Conservation (phyloP, 352 stramenopile species). For the Peronospora farinosa region DNA sequence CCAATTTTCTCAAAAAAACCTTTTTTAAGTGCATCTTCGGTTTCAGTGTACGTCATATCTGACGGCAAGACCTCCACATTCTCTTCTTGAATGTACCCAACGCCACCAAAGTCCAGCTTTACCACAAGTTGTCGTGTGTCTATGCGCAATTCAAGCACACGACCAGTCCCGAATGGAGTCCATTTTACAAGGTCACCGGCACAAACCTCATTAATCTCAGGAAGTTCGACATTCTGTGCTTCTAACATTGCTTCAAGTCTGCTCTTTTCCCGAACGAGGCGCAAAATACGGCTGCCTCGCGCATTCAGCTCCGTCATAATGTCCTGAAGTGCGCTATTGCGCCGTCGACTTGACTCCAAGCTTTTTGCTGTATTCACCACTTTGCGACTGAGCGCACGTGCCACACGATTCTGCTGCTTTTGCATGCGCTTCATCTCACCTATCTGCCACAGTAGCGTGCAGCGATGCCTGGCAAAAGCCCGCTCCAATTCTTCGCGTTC, state of each 20-base stretch:
- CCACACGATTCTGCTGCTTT: slow-evolving; percentile 62
- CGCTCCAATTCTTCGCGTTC: slow-evolving; percentile 76
- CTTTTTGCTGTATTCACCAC: slow-evolving; percentile 47
- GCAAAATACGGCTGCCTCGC: slow-evolving; percentile 42
- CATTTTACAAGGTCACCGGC: slow-evolving; percentile 50
- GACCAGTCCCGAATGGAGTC: slow-evolving; percentile 35
- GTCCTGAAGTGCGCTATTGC: slow-evolving; percentile 67
- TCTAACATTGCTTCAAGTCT: slow-evolving; percentile 46
- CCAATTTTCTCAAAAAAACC: slow-evolving; percentile 69
- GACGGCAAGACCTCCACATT: slow-evolving; percentile 46
- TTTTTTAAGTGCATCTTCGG: slow-evolving; percentile 49
- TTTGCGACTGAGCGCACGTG: slow-evolving; percentile 35
- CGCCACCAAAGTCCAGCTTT: slow-evolving; percentile 35
- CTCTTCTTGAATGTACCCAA: slow-evolving; percentile 55
- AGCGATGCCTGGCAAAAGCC: slow-evolving; percentile 60
- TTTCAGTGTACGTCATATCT: slow-evolving; percentile 46
- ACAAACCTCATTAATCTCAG: slow-evolving; percentile 59
- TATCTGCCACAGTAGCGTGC: slow-evolving; percentile 56
- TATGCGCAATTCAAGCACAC: slow-evolving; percentile 37
- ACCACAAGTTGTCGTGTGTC: slow-evolving; percentile 40
- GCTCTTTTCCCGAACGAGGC: slow-evolving; percentile 60
- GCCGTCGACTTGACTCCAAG: slow-evolving; percentile 60
- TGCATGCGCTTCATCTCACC: slow-evolving; percentile 63
- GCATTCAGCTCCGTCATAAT: slow-evolving; percentile 77
- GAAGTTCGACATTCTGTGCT: slow-evolving; percentile 35